A percentile compares a stretch with the other conserved stretches of the same genome.
phyloP scores from a whole-genome alignment of 2,329 filamentous ascomycete species.

The Aspergillus versicolor region DNA sequence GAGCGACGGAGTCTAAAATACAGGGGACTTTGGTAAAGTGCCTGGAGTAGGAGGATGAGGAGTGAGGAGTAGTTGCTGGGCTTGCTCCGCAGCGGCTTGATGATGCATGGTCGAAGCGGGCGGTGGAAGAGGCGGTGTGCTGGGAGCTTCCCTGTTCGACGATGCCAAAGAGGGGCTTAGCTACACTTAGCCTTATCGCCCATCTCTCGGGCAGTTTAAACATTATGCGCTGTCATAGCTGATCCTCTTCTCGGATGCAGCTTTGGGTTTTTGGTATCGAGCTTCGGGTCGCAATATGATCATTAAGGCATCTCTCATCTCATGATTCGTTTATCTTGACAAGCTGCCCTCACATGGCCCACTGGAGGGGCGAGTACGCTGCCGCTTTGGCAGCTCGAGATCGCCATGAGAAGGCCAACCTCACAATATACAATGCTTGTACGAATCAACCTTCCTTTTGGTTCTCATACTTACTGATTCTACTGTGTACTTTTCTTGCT shows the following conservation, averaged over 20 bases:
- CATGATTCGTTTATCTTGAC: conserved; percentile 14
- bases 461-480: not conserved
- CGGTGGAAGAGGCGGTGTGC: conserved; percentile 34
- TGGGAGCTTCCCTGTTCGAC: conserved; percentile 15
- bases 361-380: conserved; percentile 81
- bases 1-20: not conserved
- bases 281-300: conserved; percentile 10
- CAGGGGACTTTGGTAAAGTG: not conserved
- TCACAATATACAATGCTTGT: conserved; percentile 78
- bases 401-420: conserved; percentile 64
- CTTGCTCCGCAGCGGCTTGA: conserved; percentile 21
- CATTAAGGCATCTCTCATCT: conserved; percentile 7
- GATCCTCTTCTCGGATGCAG: not conserved
- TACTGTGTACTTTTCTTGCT: not conserved
- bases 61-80: conserved; percentile 12
- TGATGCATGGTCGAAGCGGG: conserved; percentile 32
- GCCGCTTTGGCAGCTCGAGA: conserved; percentile 71
- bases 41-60: not conserved
- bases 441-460: conserved; percentile 13
- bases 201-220: not conserved
- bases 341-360: conserved; percentile 50
- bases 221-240: not conserved
- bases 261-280: not conserved
- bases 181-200: conserved; percentile 13
- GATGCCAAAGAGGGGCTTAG: not conserved